These are phyloP conservation scores for Aspergillus flavus DNA, from an alignment of 2,329 filamentous ascomycete genomes.

Conservation along the genomic window DNA sequence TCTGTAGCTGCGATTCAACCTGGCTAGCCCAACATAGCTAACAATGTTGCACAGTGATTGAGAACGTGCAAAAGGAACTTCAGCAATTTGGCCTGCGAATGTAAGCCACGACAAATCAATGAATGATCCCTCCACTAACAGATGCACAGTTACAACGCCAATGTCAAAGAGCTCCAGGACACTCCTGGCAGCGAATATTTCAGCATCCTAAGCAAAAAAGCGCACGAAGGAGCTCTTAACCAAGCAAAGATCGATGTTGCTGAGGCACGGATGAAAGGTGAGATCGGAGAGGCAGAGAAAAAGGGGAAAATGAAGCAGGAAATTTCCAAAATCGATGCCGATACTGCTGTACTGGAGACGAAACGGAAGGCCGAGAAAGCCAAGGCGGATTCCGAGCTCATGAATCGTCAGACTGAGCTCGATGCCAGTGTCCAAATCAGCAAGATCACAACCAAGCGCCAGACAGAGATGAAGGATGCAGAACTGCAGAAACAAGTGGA, in stretches of 20 bases:
- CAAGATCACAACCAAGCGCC: constrained; percentile 71
- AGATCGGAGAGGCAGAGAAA: constrained; percentile 68
- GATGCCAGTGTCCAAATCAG: constrained; percentile 74
- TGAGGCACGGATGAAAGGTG: constrained; percentile 64
- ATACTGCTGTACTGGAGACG: constrained; percentile 82
- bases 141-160: constrained; percentile 62
- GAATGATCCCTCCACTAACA: constrained; percentile 4
- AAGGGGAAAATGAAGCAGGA: constrained; percentile 81
- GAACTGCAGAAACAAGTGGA: constrained; percentile 80
- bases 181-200: constrained; percentile 83
- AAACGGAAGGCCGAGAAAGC: constrained; percentile 82
- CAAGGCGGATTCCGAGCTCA: constrained; percentile 73
- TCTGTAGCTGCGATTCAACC: constrained; percentile 26
- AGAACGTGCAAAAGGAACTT: constrained; percentile 77
- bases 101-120: constrained; percentile 38
- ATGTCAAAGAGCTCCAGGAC: constrained; percentile 86
- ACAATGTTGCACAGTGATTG: constrained; percentile 56
- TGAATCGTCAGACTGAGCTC: constrained; percentile 71
- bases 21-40: not conserved
- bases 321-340: constrained; percentile 84
- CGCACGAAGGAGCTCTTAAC: constrained; percentile 81
- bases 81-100: constrained; percentile 78
- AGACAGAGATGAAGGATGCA: constrained; percentile 74
- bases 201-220: constrained; percentile 76
- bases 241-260: constrained; percentile 69